Conservation (phyloP, 768 basidiomycete species). For the Panellus pusillus region DNA sequence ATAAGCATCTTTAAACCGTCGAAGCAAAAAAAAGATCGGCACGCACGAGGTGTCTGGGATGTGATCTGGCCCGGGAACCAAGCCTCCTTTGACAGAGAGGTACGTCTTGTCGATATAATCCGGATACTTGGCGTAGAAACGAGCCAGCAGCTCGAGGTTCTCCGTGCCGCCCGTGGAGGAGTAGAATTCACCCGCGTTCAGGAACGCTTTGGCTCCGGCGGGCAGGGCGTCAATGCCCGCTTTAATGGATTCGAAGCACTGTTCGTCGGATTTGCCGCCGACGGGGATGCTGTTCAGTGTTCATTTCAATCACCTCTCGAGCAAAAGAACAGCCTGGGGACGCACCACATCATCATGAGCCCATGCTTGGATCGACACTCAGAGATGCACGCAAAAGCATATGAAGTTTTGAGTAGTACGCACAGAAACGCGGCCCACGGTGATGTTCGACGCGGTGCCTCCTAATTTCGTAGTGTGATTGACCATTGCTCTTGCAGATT, state of each 20-base stretch:
- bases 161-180: neutral
- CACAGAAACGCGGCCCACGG: slow-evolving; percentile 8
- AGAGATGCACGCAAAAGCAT: too few relatives aligned
- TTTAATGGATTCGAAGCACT: slow-evolving; percentile 64
- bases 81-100: slow-evolving; percentile 33
- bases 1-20: too few relatives aligned
- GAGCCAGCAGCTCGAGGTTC: slow-evolving; percentile 43
- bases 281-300: slow-evolving; percentile 36
- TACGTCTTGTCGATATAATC: slow-evolving; percentile 35
- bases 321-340: neutral
- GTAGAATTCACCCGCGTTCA: slow-evolving; percentile 36
- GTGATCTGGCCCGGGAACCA: too few relatives aligned
- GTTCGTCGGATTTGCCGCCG: slow-evolving; percentile 50
- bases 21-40: too few relatives aligned
- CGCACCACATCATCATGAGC: slow-evolving; percentile 20
- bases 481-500: too few relatives aligned
- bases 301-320: neutral
- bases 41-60: too few relatives aligned
- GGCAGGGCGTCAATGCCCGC: slow-evolving; percentile 47
- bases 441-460: slow-evolving; percentile 4
- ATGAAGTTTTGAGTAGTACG: too few relatives aligned
- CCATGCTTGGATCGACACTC: slow-evolving; percentile 13
- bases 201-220: slow-evolving; percentile 45
- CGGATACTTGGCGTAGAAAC: slow-evolving; percentile 49
- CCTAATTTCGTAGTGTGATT: too few relatives aligned